These are phyloP conservation scores for Alternaria ventricosa DNA, from an alignment of 2,329 filamentous ascomycete species.

Conservation along the genomic window DNA sequence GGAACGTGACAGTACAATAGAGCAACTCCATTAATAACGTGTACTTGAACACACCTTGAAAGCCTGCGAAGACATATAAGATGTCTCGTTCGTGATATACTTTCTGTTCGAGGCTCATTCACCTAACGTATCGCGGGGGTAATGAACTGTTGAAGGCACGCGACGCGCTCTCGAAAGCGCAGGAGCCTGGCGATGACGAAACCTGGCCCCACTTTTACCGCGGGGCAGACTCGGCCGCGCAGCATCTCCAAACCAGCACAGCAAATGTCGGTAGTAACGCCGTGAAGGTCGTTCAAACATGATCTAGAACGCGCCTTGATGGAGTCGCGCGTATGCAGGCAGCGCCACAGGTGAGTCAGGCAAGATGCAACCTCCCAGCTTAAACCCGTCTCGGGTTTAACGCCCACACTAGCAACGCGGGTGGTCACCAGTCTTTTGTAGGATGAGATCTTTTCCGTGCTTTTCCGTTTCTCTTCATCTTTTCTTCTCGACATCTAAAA, in stretches of 20 bases:
- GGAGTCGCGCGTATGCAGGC: background rate
- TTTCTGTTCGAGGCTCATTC: background rate
- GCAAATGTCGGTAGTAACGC: background rate
- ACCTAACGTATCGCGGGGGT: background rate
- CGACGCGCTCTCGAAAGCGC: background rate
- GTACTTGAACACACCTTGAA: background rate
- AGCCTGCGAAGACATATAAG: background rate
- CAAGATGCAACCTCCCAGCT: background rate
- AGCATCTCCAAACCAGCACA: background rate
- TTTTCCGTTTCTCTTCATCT: constrained; percentile 15
- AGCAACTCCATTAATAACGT: background rate
- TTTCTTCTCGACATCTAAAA: constrained; percentile 3
- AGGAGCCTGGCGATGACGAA: background rate
- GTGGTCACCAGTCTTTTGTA: constrained; percentile 9
- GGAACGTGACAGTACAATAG: background rate
- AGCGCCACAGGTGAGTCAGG: constrained; percentile 11
- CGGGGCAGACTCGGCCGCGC: constrained; percentile 12
- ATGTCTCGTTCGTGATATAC: background rate
- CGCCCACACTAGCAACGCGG: constrained; percentile 13
- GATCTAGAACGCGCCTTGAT: background rate
- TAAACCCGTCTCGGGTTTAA: constrained; percentile 22
- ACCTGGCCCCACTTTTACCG: background rate
- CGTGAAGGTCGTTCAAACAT: background rate
- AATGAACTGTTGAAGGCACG: background rate
- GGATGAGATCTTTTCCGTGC: constrained; percentile 6